Evolutionary conservation across 225 moss, liverwort and hornwort species (phyloP).

Genomic region (Takakia lepidozioides): DNA sequence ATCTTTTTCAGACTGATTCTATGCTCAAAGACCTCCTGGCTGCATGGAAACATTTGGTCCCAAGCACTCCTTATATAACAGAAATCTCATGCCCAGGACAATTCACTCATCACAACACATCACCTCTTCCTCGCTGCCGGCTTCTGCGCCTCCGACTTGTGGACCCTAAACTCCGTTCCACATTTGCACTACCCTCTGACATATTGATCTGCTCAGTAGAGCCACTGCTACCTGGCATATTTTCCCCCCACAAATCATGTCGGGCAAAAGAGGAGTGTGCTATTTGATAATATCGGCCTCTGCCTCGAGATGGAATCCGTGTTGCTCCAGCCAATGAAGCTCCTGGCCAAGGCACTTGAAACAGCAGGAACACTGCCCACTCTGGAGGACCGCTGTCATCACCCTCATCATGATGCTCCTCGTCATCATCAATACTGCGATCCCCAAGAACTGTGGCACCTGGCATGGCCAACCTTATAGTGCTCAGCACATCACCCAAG

Average conservation of each 20-base stretch:
- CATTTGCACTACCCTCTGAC: slow-evolving; percentile 42
- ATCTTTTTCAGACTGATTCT: too few relatives aligned
- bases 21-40: too few relatives aligned
- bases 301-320: slow-evolving; percentile 48
- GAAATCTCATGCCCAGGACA: too few relatives aligned
- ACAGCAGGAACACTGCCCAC: slow-evolving; percentile 84
- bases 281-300: slow-evolving; percentile 37
- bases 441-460: slow-evolving; percentile 88
- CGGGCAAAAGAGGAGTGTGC: slow-evolving; percentile 44
- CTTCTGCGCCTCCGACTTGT: slow-evolving; percentile 88
- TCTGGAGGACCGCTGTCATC: slow-evolving; percentile 82
- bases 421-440: slow-evolving; percentile 81
- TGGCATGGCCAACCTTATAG: slow-evolving; percentile 75
- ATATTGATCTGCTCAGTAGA: slow-evolving; percentile 33
- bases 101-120: too few relatives aligned
- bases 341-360: slow-evolving; percentile 84
- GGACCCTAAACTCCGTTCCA: slow-evolving; percentile 62
- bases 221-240: slow-evolving; percentile 43
- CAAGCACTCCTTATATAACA: too few relatives aligned
- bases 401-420: slow-evolving; percentile 79
- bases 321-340: slow-evolving; percentile 60
- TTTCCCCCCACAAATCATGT: slow-evolving; percentile 75
- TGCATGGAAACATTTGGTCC: too few relatives aligned
- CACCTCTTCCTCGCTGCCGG: slow-evolving; percentile 76
- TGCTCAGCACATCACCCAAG: slow-evolving; percentile 93